These are phyloP conservation scores for Cercophora scortea DNA, from an alignment of 495 filamentous ascomycete species.

Conservation along the genomic window DNA sequence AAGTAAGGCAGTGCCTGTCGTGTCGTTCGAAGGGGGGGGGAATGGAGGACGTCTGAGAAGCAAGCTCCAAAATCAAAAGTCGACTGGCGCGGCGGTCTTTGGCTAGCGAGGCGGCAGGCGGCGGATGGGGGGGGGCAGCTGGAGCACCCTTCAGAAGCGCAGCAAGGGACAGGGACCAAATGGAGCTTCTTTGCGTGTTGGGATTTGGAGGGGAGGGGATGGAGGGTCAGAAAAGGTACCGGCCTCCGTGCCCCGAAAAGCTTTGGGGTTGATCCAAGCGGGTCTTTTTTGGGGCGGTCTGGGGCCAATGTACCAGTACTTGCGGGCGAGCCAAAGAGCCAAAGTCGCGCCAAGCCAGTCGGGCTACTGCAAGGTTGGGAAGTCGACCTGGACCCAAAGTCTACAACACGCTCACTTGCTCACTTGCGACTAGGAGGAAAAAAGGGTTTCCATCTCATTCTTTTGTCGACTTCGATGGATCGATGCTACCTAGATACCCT, in stretches of 20 bases:
- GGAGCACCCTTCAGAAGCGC: too few species aligned
- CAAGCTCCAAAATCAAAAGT: too few species aligned
- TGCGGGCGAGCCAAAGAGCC: not conserved
- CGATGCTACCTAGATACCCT: too few species aligned
- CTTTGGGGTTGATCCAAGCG: conserved; percentile 24
- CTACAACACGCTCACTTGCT: too few species aligned
- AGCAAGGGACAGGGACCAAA: too few species aligned
- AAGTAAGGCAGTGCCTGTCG: not conserved
- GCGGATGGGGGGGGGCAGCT: too few species aligned
- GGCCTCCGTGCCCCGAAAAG: conserved; percentile 18
- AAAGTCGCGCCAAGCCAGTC: conserved; percentile 3
- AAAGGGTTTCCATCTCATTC: too few species aligned
- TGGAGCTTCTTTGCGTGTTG: conserved; percentile 10
- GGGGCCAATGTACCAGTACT: conserved; percentile 24
- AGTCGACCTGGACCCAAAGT: not conserved
- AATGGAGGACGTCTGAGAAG: not conserved
- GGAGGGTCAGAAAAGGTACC: conserved; percentile 1
- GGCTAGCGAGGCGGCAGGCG: too few species aligned
- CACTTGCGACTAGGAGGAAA: too few species aligned
- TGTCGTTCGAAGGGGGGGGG: not conserved
- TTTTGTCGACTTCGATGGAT: too few species aligned
- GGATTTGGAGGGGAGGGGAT: conserved; percentile 3
- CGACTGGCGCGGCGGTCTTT: too few species aligned
- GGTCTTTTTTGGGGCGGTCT: conserved; percentile 22
- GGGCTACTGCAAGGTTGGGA: conserved; percentile 2